Evolutionary conservation across 768 basidiomycete genomes (phyloP).

Genomic region (Jaapia argillacea): DNA sequence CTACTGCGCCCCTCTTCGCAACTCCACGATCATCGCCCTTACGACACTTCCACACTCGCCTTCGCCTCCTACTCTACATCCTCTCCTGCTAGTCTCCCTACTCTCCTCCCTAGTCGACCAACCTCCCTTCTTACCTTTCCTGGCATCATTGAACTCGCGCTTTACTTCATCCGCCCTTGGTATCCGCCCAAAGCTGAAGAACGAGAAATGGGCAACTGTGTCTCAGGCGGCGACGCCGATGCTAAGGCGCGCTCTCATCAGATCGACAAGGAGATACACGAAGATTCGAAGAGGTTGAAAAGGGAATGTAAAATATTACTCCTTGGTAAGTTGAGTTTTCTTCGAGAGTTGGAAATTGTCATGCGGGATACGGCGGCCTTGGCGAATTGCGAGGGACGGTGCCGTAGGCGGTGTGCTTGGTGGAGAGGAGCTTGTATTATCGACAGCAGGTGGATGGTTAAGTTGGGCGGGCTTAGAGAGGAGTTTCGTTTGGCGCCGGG

Average conservation of each 20-base stretch:
- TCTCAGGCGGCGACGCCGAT: constrained; percentile 41
- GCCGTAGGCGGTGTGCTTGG: background rate
- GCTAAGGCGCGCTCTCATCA: constrained; percentile 52
- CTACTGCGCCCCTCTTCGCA: no score
- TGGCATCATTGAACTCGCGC: no score
- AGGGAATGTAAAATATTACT: constrained; percentile 90
- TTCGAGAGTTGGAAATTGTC: background rate
- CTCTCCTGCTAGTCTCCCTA: no score
- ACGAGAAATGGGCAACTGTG: constrained; percentile 54
- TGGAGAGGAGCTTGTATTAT: background rate
- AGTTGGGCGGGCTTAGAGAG: background rate
- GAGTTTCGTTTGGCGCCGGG: background rate
- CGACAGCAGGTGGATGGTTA: background rate
- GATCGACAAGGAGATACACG: constrained; percentile 81
- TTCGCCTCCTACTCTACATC: no score
- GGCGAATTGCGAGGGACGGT: background rate
- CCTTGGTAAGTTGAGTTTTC: constrained; percentile 49
- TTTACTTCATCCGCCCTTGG: no score
- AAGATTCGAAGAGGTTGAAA: constrained; percentile 72
- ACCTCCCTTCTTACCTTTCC: no score
- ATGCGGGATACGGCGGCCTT: no score
- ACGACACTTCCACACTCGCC: no score
- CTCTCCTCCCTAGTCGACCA: no score
- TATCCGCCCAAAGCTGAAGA: no score
- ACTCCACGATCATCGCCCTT: no score